Evolutionary conservation across 257 asterid species (phyloP), one percentile per base, ranked within the genome.

Genomic region (Ballota nigra): DNA sequence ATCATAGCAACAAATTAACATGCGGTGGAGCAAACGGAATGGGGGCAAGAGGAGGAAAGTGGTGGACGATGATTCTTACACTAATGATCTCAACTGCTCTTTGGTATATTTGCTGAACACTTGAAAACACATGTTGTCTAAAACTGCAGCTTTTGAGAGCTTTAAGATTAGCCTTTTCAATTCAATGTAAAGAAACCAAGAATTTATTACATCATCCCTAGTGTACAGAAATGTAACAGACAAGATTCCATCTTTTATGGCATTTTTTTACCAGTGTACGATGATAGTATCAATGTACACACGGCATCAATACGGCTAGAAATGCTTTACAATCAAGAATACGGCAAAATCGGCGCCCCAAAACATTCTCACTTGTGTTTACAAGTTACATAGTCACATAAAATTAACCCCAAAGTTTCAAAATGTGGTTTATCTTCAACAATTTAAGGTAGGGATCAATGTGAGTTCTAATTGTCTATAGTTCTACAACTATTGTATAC

Each of bases 1-100:
- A 89, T 70, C 97, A 93, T 66, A 63, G 81, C 83, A 76, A 79
- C 60, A 82, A 47, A 45, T 79, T 91, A 22, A 34, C 63, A 3
- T 93, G 97, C 76, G 75, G 91, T 41, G 84, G 83, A 68, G 74
- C 96, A 16, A 75, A 20, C 19, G 77, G 77, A 47, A 26, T 80
- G 51, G 66, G 19, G 52, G 71, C 77, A 19, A 38, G 62, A 18
- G 36, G 31, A 22, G 62, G 56, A n/a, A 79, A 49, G 63, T 72
- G 80, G 71, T 77, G 88, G 88, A 63, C 72, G 38, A 55, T 77
- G 68, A 56, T 80, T 75, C 65, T 85, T 33, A 81, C 81, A 16
- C 26, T 83, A 45, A 52, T 80, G 0, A 24, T 76, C 58, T 34
- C 76, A 36, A 43, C 66, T 78, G 63, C 70, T 20, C 74, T 76